Conservation (phyloP, 2,329 filamentous ascomycete species). For the Colletotrichum sp. region DNA sequence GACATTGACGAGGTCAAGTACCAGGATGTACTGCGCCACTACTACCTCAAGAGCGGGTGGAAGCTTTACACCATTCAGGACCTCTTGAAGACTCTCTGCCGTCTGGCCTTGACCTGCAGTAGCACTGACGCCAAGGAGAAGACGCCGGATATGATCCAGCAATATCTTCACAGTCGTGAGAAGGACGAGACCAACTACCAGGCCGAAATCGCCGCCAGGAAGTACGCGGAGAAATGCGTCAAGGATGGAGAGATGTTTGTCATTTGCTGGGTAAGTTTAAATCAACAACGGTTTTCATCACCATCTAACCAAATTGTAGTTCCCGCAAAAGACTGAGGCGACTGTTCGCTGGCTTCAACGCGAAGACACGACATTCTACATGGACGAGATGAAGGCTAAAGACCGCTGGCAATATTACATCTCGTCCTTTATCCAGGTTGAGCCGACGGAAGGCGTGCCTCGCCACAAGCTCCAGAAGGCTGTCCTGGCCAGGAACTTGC, state of each 20-base stretch:
- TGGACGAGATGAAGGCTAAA: constrained; percentile 84
- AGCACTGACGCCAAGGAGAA: constrained; percentile 90
- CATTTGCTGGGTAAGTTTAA: constrained; percentile 79
- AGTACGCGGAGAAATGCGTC: constrained; percentile 89
- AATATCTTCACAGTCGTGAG: constrained; percentile 83
- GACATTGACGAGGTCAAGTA: constrained; percentile 84
- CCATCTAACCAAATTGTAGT: constrained; percentile 50
- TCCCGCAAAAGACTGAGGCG: constrained; percentile 71
- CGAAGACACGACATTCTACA: constrained; percentile 80
- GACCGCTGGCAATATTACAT: constrained; percentile 96
- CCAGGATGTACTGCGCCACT: constrained; percentile 89
- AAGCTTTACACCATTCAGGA: constrained; percentile 93
- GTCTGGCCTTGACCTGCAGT: constrained; percentile 83
- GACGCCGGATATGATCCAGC: constrained; percentile 85
- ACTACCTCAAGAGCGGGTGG: constrained; percentile 91
- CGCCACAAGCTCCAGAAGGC: constrained; percentile 70
- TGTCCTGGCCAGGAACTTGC: constrained; percentile 75
- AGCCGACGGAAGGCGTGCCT: constrained; percentile 82
- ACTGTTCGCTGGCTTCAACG: constrained; percentile 74
- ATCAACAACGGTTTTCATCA: not conserved
- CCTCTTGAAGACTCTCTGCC: constrained; percentile 80
- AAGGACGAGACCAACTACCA: constrained; percentile 88
- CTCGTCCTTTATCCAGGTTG: constrained; percentile 85
- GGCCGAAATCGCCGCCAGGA: constrained; percentile 87
- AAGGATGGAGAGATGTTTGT: constrained; percentile 94